These are phyloP conservation scores for Hippophae gyantsensis DNA, from an alignment of 306 rosid genomes.

Conservation along the genomic window DNA sequence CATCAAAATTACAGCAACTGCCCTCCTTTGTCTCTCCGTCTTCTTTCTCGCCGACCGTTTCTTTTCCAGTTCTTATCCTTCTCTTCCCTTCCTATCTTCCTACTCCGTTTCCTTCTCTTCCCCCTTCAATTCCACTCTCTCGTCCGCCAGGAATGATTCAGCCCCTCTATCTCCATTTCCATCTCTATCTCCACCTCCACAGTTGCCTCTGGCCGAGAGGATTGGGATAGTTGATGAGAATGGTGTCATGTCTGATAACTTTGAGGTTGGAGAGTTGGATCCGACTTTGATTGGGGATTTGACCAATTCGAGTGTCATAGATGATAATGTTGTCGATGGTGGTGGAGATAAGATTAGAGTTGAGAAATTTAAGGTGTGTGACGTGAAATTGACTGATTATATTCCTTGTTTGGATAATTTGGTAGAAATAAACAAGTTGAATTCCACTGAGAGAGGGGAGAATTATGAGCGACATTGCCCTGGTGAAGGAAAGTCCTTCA, in stretches of 20 bases:
- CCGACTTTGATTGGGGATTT: slow-evolving; percentile 17
- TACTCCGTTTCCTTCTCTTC: slow-evolving; percentile 2
- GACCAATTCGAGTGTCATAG: slow-evolving; percentile 21
- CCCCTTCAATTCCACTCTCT: neutral
- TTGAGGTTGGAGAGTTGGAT: slow-evolving; percentile 57
- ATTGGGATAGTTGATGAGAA: slow-evolving; percentile 60
- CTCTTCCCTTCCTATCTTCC: slow-evolving; percentile 26
- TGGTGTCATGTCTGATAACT: slow-evolving; percentile 70
- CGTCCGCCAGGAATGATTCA: neutral
- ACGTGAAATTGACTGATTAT: slow-evolving; percentile 39
- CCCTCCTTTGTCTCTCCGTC: slow-evolving; percentile 42
- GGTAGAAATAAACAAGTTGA: slow-evolving; percentile 29
- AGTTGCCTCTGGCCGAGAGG: slow-evolving; percentile 26
- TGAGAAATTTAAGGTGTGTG: slow-evolving; percentile 40
- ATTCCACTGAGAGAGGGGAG: slow-evolving; percentile 39
- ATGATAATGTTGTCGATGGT: slow-evolving; percentile 8
- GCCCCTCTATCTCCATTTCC: neutral
- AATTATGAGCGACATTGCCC: slow-evolving; percentile 80
- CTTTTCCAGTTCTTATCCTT: slow-evolving; percentile 19
- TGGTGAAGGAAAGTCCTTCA: slow-evolving; percentile 29
- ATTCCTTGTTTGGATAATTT: slow-evolving; percentile 75
- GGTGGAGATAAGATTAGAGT: slow-evolving; percentile 16
- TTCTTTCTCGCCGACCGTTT: slow-evolving; percentile 29
- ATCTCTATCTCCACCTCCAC: slow-evolving; percentile 32
- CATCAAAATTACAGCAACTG: slow-evolving; percentile 36